These are phyloP conservation scores for Claviceps spartinae DNA, from an alignment of 2,329 filamentous ascomycete genomes.

Conservation along the genomic window DNA sequence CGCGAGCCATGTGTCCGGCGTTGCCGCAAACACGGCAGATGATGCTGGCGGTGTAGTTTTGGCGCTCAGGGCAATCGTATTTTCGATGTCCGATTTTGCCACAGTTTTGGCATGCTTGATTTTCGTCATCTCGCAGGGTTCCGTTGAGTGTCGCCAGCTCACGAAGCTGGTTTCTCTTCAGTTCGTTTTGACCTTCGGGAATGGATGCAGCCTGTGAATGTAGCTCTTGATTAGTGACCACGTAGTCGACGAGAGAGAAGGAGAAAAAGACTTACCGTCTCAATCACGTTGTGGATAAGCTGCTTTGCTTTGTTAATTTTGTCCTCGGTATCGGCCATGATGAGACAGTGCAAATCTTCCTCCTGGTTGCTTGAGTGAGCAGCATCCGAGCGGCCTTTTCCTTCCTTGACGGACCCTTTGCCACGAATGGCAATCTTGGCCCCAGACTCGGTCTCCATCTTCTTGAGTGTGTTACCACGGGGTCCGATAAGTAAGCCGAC, in stretches of 20 bases:
- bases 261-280: slow-evolving; percentile 55
- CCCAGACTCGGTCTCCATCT: slow-evolving; percentile 94
- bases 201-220: slow-evolving; percentile 76
- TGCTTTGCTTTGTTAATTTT: slow-evolving; percentile 99
- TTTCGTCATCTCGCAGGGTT: slow-evolving; percentile 96
- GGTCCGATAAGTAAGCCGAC: slow-evolving; percentile 99
- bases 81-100: slow-evolving; percentile 98
- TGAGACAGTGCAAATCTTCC: slow-evolving; percentile 95
- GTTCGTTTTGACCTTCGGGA: slow-evolving; percentile 94
- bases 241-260: background rate
- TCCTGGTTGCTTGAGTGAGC: slow-evolving; percentile 99
- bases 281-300: slow-evolving; percentile 95
- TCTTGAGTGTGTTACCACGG: slow-evolving; percentile 98
- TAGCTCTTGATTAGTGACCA: slow-evolving; percentile 11
- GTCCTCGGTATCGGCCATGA: slow-evolving; percentile 99
- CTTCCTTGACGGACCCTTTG: slow-evolving; percentile 99
- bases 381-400: slow-evolving; percentile 96
- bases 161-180: slow-evolving; percentile 96
- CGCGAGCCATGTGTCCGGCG: slow-evolving; percentile 93
- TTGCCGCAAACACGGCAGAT: slow-evolving; percentile 98
- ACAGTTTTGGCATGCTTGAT: slow-evolving; percentile 98
- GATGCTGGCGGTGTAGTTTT: slow-evolving; percentile 98
- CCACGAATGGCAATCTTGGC: slow-evolving; percentile 99
- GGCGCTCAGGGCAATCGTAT: slow-evolving; percentile 94
- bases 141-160: slow-evolving; percentile 97